Evolutionary conservation across 805 yeast species (phyloP), one percentile per base, ranked within the genome.

Genomic region (Hanseniaspora guilliermondii): DNA sequence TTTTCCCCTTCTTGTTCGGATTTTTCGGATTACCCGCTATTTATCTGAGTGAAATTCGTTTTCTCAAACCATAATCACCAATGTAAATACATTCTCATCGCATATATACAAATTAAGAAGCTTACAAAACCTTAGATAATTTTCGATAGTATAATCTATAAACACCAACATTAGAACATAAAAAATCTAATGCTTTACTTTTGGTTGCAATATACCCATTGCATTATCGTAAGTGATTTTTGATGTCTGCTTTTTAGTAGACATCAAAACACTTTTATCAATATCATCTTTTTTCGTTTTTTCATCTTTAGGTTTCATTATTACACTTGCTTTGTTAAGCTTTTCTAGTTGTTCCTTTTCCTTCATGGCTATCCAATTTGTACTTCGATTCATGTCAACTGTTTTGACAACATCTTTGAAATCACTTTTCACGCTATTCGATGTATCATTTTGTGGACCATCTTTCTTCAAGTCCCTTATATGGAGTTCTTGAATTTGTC

Each of bases 401-500:
- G 61, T 60, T 12, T 60, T 63, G 38, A 60, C 60, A 36, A 65
- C 60, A 21, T 42, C 33, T 4, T 32, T 16, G n/a, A 52, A 52
- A 27, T 42, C 44, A 11, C 12, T 35, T 12, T 25, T 35, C 9
- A 17, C 9, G 21, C 19, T 38, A 14, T 33, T 16, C 11, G 27
- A 19, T 27, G 25, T 3, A 14, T 33, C 35, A 16, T 21, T 32
- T 9, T 11, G 8, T 12, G 19, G 32, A 14, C 64, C 61, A 14
- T 58, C 58, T 36, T 75, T 60, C 52, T 66, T 70, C 35, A 52
- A 42, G 22, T 27, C 30, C 5, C 64, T 62, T 36, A 67, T 52
- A 42, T 76, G 80, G 40, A 65, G 65, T 14, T 59, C 59, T 61
- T 78, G 82, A n/a, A 80, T 69, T 12, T 65, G 65, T 22, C 60